Percentiles rank a stretch among this genome's conserved stretches.
phyloP scores from a whole-genome alignment of 768 basidiomycete genomes.

The Sarcodon aspratus region DNA sequence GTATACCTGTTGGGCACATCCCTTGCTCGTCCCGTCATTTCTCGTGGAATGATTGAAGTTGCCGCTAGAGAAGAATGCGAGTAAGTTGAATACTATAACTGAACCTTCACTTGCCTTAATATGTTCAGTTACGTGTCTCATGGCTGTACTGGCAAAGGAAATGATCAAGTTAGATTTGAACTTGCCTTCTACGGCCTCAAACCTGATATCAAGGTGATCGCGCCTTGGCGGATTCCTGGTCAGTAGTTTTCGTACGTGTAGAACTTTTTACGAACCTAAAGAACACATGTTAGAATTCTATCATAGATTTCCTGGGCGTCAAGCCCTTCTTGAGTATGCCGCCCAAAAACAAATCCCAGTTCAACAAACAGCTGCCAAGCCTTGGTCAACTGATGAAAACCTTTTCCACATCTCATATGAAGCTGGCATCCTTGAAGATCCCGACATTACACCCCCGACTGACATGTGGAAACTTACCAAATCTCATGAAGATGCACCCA shows the following conservation, averaged over 20 bases:
- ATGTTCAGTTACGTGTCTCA: constrained; percentile 78
- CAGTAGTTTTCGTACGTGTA: constrained; percentile 7
- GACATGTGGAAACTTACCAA: constrained; percentile 99
- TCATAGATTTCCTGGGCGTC: constrained; percentile 92
- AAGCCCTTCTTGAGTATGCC: constrained; percentile 86
- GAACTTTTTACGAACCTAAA: background rate
- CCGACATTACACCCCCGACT: constrained; percentile 81
- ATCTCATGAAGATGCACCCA: constrained; percentile 73
- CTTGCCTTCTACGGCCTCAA: constrained; percentile 98
- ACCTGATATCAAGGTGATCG: constrained; percentile 97
- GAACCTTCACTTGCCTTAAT: background rate
- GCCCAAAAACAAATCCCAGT: constrained; percentile 85
- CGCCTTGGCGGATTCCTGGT: constrained; percentile 97
- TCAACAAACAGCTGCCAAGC: constrained; percentile 89
- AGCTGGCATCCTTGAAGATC: constrained; percentile 97
- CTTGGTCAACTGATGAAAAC: constrained; percentile 99
- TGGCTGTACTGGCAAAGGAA: constrained; percentile 99
- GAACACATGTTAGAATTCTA: constrained; percentile 62
- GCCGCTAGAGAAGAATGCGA: constrained; percentile 92
- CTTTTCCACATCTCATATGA: constrained; percentile 99
- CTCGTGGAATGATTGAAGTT: constrained; percentile 94
- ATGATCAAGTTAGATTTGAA: constrained; percentile 99
- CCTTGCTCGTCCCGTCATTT: constrained; percentile 95
- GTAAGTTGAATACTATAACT: constrained; percentile 36
- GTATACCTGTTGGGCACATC: constrained; percentile 98